Conservation (phyloP, 2,329 filamentous ascomycete species). For the Pezizomycotina sp. region DNA sequence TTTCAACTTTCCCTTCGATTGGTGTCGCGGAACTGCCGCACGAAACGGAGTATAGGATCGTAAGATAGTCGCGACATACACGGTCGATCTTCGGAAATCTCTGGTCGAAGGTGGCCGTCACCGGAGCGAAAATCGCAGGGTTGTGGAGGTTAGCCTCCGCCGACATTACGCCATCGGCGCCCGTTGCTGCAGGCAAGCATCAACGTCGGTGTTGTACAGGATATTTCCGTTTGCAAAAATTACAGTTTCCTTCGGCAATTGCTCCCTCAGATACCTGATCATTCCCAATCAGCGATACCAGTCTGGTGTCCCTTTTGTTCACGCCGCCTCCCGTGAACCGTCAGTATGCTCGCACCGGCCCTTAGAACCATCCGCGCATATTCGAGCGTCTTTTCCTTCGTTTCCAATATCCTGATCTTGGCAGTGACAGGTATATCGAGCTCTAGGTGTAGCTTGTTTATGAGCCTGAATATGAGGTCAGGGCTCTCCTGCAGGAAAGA, state of each 20-base stretch:
- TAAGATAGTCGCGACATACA: constrained; percentile 70
- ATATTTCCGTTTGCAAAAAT: constrained; percentile 96
- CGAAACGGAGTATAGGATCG: constrained; percentile 47
- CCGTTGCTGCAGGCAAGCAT: constrained; percentile 65
- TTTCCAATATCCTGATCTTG: constrained; percentile 83
- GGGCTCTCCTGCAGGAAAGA: constrained; percentile 91
- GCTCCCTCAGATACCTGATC: constrained; percentile 69
- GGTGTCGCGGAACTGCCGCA: constrained; percentile 9
- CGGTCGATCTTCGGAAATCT: constrained; percentile 83
- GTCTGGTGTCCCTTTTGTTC: constrained; percentile 96
- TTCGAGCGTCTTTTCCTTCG: constrained; percentile 65
- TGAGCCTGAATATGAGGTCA: constrained; percentile 62
- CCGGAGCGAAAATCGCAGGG: constrained; percentile 62
- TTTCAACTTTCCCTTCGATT: no score
- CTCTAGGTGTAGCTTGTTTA: constrained; percentile 63
- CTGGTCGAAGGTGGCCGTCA: constrained; percentile 53
- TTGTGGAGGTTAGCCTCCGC: constrained; percentile 91
- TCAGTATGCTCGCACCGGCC: constrained; percentile 82
- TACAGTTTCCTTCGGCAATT: constrained; percentile 70
- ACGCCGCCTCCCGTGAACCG: constrained; percentile 71
- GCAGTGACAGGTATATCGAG: constrained; percentile 77
- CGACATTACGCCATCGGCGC: constrained; percentile 86
- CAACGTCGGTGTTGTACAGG: constrained; percentile 60
- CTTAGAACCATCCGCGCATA: constrained; percentile 77
- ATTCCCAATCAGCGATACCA: constrained; percentile 79